These are phyloP conservation scores for Pleurotus sapidus DNA, from an alignment of 768 basidiomycete genomes.

Conservation along the genomic window DNA sequence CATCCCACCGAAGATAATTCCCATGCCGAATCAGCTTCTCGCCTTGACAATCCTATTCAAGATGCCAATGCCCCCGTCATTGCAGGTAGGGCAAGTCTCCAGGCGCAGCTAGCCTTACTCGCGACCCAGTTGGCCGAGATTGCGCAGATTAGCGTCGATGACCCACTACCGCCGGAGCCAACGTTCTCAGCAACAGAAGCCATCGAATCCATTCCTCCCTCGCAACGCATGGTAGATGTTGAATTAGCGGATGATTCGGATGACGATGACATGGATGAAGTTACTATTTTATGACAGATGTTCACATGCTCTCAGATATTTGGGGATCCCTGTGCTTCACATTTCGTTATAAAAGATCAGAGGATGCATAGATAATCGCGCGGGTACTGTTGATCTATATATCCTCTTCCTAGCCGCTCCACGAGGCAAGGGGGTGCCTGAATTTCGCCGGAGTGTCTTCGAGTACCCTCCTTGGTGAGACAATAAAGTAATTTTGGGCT, in stretches of 20 bases:
- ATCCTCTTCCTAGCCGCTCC: too few species aligned
- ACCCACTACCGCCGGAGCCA: neutral
- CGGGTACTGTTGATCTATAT: too few species aligned
- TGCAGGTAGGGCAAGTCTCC: constrained; percentile 60
- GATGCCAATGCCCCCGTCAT: constrained; percentile 9
- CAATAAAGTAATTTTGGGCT: too few species aligned
- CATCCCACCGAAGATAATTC: neutral
- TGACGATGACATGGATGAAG: constrained; percentile 13
- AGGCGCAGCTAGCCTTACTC: constrained; percentile 69
- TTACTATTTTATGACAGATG: constrained; percentile 4
- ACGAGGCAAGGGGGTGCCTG: too few species aligned
- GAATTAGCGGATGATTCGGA: constrained; percentile 7
- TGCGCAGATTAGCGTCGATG: constrained; percentile 40
- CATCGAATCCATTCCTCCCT: neutral
- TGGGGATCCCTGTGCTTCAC: too few species aligned
- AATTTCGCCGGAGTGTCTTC: too few species aligned
- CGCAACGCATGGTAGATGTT: neutral
- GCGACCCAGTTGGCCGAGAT: constrained; percentile 73
- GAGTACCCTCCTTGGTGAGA: too few species aligned
- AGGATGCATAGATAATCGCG: too few species aligned
- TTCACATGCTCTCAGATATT: too few species aligned
- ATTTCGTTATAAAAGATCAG: too few species aligned
- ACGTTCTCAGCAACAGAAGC: neutral
- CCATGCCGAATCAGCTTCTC: neutral
- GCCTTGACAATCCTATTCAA: neutral